Evolutionary conservation across 305 asterid species (phyloP), one percentile per base, ranked within the genome.

Genomic region (Fraxinus paxiana): DNA sequence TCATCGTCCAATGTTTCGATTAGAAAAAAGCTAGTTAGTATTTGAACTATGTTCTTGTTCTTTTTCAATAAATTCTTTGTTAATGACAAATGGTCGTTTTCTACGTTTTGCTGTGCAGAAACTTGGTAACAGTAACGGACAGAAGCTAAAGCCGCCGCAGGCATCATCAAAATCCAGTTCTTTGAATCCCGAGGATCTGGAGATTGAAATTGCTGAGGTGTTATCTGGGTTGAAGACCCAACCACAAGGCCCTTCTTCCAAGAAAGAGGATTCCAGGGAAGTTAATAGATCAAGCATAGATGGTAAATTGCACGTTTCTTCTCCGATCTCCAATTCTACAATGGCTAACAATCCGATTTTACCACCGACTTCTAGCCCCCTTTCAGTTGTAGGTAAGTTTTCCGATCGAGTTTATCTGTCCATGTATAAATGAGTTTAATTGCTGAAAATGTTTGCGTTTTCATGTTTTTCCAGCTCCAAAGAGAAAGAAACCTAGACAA

Each of bases 121-220:
- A 84, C 88, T 85, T 38, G 85, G 80, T 77, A 89, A 82, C 80
- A 80, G 69, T 34, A 85, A 85, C 76, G 95, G 97, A 41, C 85
- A 84, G 17, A 91, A 92, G 86, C 92, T 81, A 22, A 92, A 93
- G 86, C 98, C 97, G 10, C 96, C 97, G 1, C 92, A 90, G 77
- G 88, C 90, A 17, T 84, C 91, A 72, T 76, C 93, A 1, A 81
- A 93, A 46, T 75, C 93, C 1, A 84, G 90, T 43, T 90, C 97
- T 13, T 87, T 93, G 56, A 91, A 92, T 86, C 95, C 93, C 0
- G 98, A 96, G 85, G 98, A 94, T 86, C 83, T 96, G 2, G 99
- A 96, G 92, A 88, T 96, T 54, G 99, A 96, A 82, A 94, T 96
- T 38, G 98, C 99, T 2, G 97, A 94, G 87, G 98, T 96, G 13